Percentiles rank a stretch among this genome's conserved stretches.
phyloP scores from a whole-genome alignment of 1,284 basidiomycete species.

The Leccinum fallax region DNA sequence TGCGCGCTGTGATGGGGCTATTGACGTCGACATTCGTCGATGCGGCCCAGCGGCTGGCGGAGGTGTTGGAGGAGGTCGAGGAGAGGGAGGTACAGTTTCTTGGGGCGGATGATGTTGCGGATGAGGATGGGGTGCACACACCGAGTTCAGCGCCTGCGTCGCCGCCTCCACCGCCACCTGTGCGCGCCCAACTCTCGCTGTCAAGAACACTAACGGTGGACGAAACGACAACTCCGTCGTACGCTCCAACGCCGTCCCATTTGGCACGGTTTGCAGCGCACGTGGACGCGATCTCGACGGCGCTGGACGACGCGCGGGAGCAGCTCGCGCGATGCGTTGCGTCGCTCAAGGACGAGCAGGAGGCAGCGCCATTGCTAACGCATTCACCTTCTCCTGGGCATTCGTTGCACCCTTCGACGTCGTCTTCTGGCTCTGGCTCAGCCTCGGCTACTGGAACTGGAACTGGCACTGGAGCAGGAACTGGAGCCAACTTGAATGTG shows the following conservation, averaged over 20 bases:
- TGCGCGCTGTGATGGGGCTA: constrained; percentile 68
- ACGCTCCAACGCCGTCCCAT: constrained; percentile 71
- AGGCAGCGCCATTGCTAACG: not conserved
- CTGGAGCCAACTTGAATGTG: not conserved
- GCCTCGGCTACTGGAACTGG: not conserved
- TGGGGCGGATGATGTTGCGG: not conserved
- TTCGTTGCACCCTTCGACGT: constrained; percentile 25
- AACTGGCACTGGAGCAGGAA: not conserved
- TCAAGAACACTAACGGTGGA: constrained; percentile 25
- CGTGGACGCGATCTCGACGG: constrained; percentile 64
- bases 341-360: constrained; percentile 46
- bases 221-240: constrained; percentile 41
- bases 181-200: constrained; percentile 20
- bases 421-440: constrained; percentile 10
- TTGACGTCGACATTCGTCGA: constrained; percentile 67
- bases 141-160: constrained; percentile 9
- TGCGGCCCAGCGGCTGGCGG: constrained; percentile 57
- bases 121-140: constrained; percentile 1
- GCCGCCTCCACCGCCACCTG: constrained; percentile 13
- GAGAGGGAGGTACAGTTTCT: constrained; percentile 19
- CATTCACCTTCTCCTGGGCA: constrained; percentile 22
- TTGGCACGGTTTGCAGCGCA: constrained; percentile 69
- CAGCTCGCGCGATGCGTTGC: constrained; percentile 62
- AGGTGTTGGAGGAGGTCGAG: constrained; percentile 62
- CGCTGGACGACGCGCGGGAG: constrained; percentile 67